These are phyloP conservation scores for Clitopilus passeckerianus DNA, from an alignment of 768 basidiomycete species.

Conservation along the genomic window DNA sequence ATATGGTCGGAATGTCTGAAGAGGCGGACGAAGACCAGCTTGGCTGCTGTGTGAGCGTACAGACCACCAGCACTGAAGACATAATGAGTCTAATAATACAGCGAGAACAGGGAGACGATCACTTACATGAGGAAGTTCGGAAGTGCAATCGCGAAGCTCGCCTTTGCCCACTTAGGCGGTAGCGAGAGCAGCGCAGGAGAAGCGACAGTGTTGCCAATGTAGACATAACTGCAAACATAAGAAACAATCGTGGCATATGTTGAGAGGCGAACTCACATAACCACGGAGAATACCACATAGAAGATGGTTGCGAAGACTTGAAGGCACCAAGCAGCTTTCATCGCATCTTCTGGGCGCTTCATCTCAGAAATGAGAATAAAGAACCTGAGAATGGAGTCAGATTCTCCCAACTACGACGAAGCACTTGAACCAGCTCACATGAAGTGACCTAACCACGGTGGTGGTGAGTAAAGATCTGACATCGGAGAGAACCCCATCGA, in stretches of 20 bases:
- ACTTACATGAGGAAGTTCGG: conserved; percentile 47
- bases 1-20: conserved; percentile 45
- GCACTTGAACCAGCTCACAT: conserved; percentile 26
- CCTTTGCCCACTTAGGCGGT: conserved; percentile 44
- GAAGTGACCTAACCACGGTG: conserved; percentile 36
- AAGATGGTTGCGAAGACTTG: conserved; percentile 49
- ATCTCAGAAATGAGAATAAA: conserved; percentile 58
- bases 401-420: not conserved
- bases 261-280: conserved; percentile 17
- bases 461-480: too few species aligned
- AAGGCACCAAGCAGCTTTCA: conserved; percentile 55
- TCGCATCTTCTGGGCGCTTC: conserved; percentile 44
- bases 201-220: conserved; percentile 40
- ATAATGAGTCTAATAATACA: not conserved
- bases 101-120: not conserved
- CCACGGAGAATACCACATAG: conserved; percentile 41
- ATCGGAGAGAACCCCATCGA: not conserved
- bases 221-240: conserved; percentile 28
- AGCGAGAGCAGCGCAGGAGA: conserved; percentile 45
- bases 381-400: conserved; percentile 29
- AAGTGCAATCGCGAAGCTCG: conserved; percentile 42
- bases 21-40: conserved; percentile 46
- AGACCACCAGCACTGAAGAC: conserved; percentile 33
- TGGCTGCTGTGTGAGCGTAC: conserved; percentile 48
- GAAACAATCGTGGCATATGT: not conserved